Base-by-base conservation (phyloP, 495 filamentous ascomycete genomes). In the Sporormia fimetaria region DNA sequence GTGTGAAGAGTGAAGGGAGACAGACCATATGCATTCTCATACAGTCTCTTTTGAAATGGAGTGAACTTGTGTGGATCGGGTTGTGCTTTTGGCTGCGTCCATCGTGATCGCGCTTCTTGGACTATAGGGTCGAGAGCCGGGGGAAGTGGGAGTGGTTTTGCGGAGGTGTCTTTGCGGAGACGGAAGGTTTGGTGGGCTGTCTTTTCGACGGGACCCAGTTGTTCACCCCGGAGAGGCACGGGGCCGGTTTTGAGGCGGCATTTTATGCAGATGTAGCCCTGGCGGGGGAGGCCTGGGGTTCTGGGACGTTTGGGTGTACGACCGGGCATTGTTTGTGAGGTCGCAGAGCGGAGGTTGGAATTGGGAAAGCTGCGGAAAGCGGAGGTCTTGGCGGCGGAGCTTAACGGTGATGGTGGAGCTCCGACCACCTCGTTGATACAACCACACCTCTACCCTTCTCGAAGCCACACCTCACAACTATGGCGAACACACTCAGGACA, bases 21-120 rank as follows among this genome's bases (percentile, higher is more conserved):
- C 53, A 10, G 68, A 76, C 76, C 79, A 47, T 71, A 82, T 5
- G 74, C 67, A 44, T 80, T 81, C 28, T 67, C 63, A 3, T 51
- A 56, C 1, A 81, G 59, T 42, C 69, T 64, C 44, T 62, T 52
- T 51, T 72, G 70, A 49, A 75, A 70, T 2, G 43, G 26, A 8
- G 63, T 67, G 35, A 54, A 52, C 12, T 62, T 42, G 33, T 49
- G 31, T 0, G 30, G 32, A 15, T 41, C 3, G 42, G 43, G 15
- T 15, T 39, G n/a, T 27, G 46, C 27, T 58, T 65, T 47, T 1
- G 29, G n/a, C 18, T 49, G 22, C 27, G 44, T 22, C 51, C 51
- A 54, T 6, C 37, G 44, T 8, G 23, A 12, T 15, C 45, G 28
- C 21, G 36, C 31, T 25, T n/a, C 17, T 6, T 45, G 32, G 25